Base-by-base conservation (phyloP, 352 stramenopile genomes). In the Nothophytophthora sp. region DNA sequence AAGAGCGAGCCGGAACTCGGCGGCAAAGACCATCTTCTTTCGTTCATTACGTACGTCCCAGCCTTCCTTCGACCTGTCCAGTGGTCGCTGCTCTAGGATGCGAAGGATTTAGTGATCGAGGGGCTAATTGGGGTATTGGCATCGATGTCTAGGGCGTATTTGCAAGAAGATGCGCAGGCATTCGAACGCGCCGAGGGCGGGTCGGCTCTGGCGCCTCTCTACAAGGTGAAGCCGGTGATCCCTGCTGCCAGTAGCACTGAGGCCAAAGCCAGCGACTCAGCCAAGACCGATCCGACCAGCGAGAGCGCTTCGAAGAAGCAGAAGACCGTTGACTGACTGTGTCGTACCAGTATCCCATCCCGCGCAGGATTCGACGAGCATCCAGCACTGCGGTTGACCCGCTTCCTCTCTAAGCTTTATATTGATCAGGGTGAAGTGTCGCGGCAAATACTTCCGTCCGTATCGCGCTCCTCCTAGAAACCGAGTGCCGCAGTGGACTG, bases 1-100 rank as follows among this genome's bases (percentile, higher is more conserved):
- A 82, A 83, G 46, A 90, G 81, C 35, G 81, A 92, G 43, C 65
- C 69, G 38, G 84, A 94, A 52, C 67, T 94, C 1, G 84, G 84
- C 36, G 84, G 84, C 20, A 73, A 73, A 34, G 72, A 79, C n/a
- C 87, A 88, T 53, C 47, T 94, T 18, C 61, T 49, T 22, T 54
- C 54, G 27, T 90, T 94, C 47, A 64, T 92, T 51, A 78, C 64
- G 81, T 93, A 62, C 58, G 76, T 50, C 56, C 50, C 2, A 7
- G 15, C 12, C 13, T 29, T 25, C 5, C 0, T 6, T 43, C 24
- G 18, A 38, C 3, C 48, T 32, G 9, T 46, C 16, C 9, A 7
- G 24, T 35, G 4, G 10, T 35, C 4, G 4, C 10, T 35, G 12
- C 3, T 35, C 10, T 5, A 35, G 12, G 4, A 12, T 15, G 12